Base-by-base conservation (phyloP, 202 grass and related monocot genomes). In the Brachypodium distachyon region DNA sequence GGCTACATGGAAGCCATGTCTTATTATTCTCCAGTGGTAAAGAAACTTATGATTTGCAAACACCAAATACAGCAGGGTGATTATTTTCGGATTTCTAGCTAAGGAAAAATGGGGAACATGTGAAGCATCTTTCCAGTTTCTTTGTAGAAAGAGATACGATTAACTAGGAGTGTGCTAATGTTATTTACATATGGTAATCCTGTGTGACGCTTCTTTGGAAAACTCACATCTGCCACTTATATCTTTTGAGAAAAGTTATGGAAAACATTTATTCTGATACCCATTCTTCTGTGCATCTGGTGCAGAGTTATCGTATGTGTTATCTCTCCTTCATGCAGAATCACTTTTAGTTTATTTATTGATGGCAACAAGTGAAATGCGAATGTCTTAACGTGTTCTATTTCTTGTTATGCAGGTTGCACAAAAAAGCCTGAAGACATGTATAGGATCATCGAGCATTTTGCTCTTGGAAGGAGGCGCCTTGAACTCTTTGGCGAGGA, bases 401-500 rank as follows among this genome's bases (percentile, higher is more conserved):
- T 66, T 46, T 26, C 36, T 47, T 34, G 18, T 43, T 76, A 48
- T 74, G 25, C 69, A 91, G 86, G 88, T 42, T 93, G 68, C 31
- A 93, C 94, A 65, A 90, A 93, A 76, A 97, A 91, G 38, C 86
- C 86, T 9, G 94, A 97, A 17, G 90, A 93, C 14, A 93, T 97
- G 90, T 97, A 97, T 40, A 86, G 86, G 54, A 97, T 90, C 31
- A 93, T 97, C 49, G 94, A 91, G 81, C 94, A 97, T 89, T 97
- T 97, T 79, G 90, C 94, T 67, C 87, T 93, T 69, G 94, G 90
- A 64, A 93, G 77, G 55, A 87, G 90, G 58, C 76, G 84, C 10
- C 88, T 93, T 63, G 90, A 97, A 67, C 84, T 97, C 43, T 97
- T 97, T 76, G 94, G 94, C 5, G 94, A 93, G 77, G 90, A 91